These are phyloP conservation scores for Candida sanyaensis DNA, from an alignment of 1,139 yeast species.

Conservation along the genomic window DNA sequence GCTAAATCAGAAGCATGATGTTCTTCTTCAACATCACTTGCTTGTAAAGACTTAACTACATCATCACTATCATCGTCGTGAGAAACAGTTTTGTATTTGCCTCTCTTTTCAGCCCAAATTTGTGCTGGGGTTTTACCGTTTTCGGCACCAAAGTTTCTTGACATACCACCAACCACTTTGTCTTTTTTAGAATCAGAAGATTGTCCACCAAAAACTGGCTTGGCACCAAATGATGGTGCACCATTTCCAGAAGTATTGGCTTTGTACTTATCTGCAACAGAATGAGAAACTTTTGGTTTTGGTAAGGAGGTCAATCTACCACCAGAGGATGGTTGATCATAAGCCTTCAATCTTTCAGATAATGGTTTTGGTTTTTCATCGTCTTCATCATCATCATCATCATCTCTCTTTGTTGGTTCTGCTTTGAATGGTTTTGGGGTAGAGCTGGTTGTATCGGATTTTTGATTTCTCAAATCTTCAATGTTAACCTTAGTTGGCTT, in stretches of 20 bases:
- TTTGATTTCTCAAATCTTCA: slow-evolving; percentile 44
- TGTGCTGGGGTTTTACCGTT: slow-evolving; percentile 94
- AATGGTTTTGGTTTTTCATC: slow-evolving; percentile 38
- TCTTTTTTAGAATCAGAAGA: slow-evolving; percentile 33
- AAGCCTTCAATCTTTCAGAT: slow-evolving; percentile 44
- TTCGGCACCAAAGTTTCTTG: slow-evolving; percentile 68
- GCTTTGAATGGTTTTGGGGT: slow-evolving; percentile 30
- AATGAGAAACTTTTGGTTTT: slow-evolving; percentile 57
- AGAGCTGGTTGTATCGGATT: slow-evolving; percentile 50
- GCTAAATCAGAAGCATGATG: slow-evolving; percentile 18
- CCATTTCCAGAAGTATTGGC: slow-evolving; percentile 29
- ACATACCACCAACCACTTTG: slow-evolving; percentile 61
- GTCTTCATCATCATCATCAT: slow-evolving; percentile 31
- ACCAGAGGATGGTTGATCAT: slow-evolving; percentile 23
- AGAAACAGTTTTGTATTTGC: slow-evolving; percentile 53
- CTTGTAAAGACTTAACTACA: slow-evolving; percentile 11
- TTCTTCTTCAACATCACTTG: slow-evolving; percentile 6
- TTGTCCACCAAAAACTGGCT: slow-evolving; percentile 42
- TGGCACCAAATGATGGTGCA: slow-evolving; percentile 55
- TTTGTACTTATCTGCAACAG: slow-evolving; percentile 54
- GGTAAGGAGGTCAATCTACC: slow-evolving; percentile 63
- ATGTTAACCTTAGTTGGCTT: slow-evolving; percentile 60
- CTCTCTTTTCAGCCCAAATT: slow-evolving; percentile 91
- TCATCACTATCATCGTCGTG: slow-evolving; percentile 25
- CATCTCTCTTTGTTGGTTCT: slow-evolving; percentile 21